Evolutionary conservation across 176 grass and related monocot species (phyloP).

Genomic region (Carex cristatella): DNA sequence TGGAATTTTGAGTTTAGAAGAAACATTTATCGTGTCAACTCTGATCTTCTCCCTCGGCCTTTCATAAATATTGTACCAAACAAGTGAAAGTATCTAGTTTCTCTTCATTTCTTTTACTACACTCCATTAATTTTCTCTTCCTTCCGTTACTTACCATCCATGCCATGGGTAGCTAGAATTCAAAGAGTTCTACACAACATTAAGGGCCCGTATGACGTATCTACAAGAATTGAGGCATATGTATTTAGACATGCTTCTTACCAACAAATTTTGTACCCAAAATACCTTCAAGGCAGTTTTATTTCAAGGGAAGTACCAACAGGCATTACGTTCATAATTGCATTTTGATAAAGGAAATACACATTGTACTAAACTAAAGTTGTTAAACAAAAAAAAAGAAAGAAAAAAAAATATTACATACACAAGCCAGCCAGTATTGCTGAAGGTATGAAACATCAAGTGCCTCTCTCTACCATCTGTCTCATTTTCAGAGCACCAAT

Average conservation of each 20-base stretch:
- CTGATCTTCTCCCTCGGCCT: background rate
- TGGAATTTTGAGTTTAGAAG: background rate
- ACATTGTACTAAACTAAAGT: background rate
- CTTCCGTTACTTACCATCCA: background rate
- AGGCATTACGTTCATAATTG: background rate
- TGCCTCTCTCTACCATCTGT: slow-evolving; percentile 42
- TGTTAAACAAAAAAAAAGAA: background rate
- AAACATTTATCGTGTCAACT: background rate
- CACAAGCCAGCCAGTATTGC: slow-evolving; percentile 98
- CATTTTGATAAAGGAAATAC: background rate
- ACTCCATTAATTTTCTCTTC: background rate
- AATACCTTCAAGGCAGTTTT: background rate
- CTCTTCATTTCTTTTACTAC: background rate
- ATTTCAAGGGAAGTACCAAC: background rate
- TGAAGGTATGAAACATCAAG: slow-evolving; percentile 93
- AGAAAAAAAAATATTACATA: slow-evolving; percentile 20
- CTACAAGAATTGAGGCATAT: background rate
- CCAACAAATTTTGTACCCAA: background rate
- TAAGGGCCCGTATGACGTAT: background rate
- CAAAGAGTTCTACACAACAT: background rate
- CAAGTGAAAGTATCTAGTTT: background rate
- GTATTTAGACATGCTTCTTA: background rate
- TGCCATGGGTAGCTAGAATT: background rate
- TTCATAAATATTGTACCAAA: background rate
- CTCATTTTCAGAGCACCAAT: slow-evolving; percentile 76